A percentile compares a stretch with the other conserved stretches of the same genome.
phyloP scores from a whole-genome alignment of 768 basidiomycete genomes.

The Boletus bicolor region DNA sequence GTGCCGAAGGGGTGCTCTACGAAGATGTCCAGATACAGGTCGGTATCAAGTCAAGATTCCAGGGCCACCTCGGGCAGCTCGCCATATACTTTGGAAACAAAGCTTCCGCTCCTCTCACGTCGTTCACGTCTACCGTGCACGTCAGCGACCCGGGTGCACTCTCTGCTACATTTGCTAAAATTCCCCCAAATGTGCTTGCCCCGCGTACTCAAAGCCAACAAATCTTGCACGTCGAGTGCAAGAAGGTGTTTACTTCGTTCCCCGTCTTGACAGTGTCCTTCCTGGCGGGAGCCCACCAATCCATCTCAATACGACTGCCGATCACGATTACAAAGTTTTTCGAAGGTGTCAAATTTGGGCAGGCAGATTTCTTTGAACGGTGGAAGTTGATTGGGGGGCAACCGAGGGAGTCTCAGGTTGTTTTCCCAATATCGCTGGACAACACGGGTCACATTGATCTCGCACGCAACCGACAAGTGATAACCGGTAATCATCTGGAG shows the following conservation, averaged over 20 bases:
- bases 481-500: conserved; percentile 74
- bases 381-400: conserved; percentile 98
- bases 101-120: conserved; percentile 79
- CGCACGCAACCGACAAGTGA: conserved; percentile 66
- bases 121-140: conserved; percentile 82
- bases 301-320: conserved; percentile 79
- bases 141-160: conserved; percentile 73
- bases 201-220: conserved; percentile 90
- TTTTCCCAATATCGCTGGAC: conserved; percentile 79
- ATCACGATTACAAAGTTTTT: conserved; percentile 90
- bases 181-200: conserved; percentile 77
- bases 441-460: conserved; percentile 70
- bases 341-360: conserved; percentile 83
- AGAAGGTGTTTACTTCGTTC: conserved; percentile 70
- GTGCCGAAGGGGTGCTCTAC: conserved; percentile 84
- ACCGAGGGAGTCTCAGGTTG: conserved; percentile 84
- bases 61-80: conserved; percentile 89
- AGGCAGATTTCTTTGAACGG: conserved; percentile 90
- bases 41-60: conserved; percentile 94
- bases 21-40: conserved; percentile 96
- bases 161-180: conserved; percentile 83
- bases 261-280: conserved; percentile 88
- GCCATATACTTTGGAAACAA: conserved; percentile 98
- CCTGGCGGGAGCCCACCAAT: conserved; percentile 88
- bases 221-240: conserved; percentile 92